These are phyloP conservation scores for Microcyclospora pomicola DNA, from an alignment of 2,329 filamentous ascomycete species.

Conservation along the genomic window DNA sequence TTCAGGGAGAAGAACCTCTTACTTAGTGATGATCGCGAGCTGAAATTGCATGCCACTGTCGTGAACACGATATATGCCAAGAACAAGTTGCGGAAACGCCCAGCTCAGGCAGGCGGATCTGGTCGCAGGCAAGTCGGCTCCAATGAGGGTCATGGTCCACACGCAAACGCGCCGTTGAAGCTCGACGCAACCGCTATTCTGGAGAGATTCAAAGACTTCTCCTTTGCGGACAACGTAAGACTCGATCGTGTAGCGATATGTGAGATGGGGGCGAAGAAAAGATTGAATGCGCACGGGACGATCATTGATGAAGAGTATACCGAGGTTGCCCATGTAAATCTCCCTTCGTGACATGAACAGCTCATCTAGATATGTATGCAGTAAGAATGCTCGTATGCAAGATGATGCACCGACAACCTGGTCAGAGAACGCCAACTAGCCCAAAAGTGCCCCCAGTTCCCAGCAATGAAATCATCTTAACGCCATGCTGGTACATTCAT, in stretches of 20 bases:
- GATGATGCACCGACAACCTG: too few species aligned
- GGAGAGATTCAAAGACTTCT: constrained; percentile 47
- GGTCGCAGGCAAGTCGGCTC: not conserved
- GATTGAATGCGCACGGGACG: constrained; percentile 36
- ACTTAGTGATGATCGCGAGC: constrained; percentile 42
- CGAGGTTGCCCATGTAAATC: constrained; percentile 27
- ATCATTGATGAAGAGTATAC: constrained; percentile 40
- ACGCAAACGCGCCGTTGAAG: constrained; percentile 23
- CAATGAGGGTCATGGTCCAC: constrained; percentile 18
- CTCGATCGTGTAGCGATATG: constrained; percentile 67
- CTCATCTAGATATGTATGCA: too few species aligned
- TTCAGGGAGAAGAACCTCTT: constrained; percentile 48
- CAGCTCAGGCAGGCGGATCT: constrained; percentile 6
- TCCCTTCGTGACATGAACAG: constrained; percentile 5
- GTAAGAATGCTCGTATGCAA: too few species aligned
- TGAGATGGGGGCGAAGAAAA: constrained; percentile 70
- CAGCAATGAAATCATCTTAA: too few species aligned
- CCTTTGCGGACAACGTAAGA: constrained; percentile 56
- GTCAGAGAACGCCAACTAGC: too few species aligned
- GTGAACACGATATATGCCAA: constrained; percentile 72
- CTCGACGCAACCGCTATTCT: constrained; percentile 30
- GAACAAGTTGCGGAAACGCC: constrained; percentile 15
- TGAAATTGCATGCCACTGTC: constrained; percentile 73
- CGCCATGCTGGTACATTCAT: too few species aligned
- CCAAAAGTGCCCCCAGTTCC: too few species aligned